These are phyloP conservation scores for Penicillium sp. DNA, from an alignment of 2,329 filamentous ascomycete species.

Conservation along the genomic window DNA sequence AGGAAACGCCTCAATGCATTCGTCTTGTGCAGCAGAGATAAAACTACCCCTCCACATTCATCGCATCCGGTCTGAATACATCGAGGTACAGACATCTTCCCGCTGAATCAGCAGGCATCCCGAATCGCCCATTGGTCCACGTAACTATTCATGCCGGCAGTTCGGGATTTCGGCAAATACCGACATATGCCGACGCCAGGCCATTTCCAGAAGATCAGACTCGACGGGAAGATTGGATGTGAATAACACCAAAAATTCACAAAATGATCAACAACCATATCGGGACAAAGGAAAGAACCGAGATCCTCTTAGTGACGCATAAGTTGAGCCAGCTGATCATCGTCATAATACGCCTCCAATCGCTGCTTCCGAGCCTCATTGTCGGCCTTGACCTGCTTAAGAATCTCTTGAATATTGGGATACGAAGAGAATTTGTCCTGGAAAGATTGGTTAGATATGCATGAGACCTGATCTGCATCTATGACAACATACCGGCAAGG, in stretches of 20 bases:
- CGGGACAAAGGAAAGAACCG: neutral
- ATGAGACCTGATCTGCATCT: neutral
- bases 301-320: slow-evolving; percentile 7
- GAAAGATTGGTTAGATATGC: neutral
- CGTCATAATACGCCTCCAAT: slow-evolving; percentile 33
- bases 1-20: neutral
- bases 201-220: neutral
- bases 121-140: slow-evolving; percentile 9
- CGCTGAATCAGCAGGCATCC: slow-evolving; percentile 11
- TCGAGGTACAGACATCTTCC: neutral
- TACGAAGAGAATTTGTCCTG: slow-evolving; percentile 40
- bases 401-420: slow-evolving; percentile 37
- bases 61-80: neutral
- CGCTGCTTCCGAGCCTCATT: slow-evolving; percentile 30
- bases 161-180: slow-evolving; percentile 12
- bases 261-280: neutral
- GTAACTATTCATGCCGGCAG: slow-evolving; percentile 9
- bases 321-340: slow-evolving; percentile 25
- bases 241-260: neutral
- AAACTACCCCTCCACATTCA: neutral
- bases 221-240: neutral
- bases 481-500: slow-evolving; percentile 30
- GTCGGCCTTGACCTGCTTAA: slow-evolving; percentile 34
- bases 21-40: neutral
- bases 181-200: neutral